Percentiles rank a stretch among this genome's conserved stretches.
Conservation (phyloP, 345 rosid species). For the Odontarrhena argentea region DNA sequence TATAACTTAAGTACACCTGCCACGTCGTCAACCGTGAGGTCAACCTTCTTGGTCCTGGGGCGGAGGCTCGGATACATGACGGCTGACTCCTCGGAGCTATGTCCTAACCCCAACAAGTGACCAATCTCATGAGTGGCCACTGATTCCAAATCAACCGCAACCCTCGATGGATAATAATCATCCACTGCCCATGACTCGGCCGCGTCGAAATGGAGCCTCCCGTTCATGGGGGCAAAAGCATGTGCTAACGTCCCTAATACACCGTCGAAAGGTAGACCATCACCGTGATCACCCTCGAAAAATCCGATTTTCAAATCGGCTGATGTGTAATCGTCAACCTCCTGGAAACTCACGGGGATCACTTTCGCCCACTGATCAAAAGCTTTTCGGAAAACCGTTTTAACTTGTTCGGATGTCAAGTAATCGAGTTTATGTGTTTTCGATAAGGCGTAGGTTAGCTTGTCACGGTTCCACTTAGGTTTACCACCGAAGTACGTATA, state of each 20-base stretch:
- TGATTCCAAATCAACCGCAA: conserved; percentile 85
- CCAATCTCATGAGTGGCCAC: conserved; percentile 98
- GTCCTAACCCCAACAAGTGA: conserved; percentile 82
- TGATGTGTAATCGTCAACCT: conserved; percentile 42
- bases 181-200: conserved; percentile 81
- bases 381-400: conserved; percentile 54
- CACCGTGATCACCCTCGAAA: conserved; percentile 69
- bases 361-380: conserved; percentile 76
- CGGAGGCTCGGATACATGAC: conserved; percentile 93
- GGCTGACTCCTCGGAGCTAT: conserved; percentile 71
- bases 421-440: conserved; percentile 54
- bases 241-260: conserved; percentile 82
- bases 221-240: conserved; percentile 87
- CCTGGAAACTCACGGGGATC: conserved; percentile 70
- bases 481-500: conserved; percentile 68
- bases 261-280: conserved; percentile 88
- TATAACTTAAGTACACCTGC: conserved; percentile 76
- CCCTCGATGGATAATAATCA: conserved; percentile 51
- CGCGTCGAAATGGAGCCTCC: conserved; percentile 78
- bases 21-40: conserved; percentile 77
- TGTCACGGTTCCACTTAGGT: conserved; percentile 64
- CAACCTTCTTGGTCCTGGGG: conserved; percentile 63
- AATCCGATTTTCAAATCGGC: conserved; percentile 80
- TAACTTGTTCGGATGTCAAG: conserved; percentile 49
- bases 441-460: conserved; percentile 71